Evolutionary conservation across 2,329 filamentous ascomycete species (phyloP).

Genomic region (Hypoxylon sp.): DNA sequence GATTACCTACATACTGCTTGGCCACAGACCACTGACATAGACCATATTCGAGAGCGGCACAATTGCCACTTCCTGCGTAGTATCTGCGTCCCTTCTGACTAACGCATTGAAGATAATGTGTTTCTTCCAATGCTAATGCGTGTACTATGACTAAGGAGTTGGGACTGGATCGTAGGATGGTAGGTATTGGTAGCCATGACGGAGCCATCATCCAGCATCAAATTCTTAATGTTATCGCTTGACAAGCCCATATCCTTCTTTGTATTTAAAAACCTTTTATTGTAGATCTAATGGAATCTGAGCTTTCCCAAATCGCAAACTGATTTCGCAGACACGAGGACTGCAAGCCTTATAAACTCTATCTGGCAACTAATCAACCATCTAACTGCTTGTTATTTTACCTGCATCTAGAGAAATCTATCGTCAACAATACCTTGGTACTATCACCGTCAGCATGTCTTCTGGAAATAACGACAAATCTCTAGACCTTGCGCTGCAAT

Average conservation of each 20-base stretch:
- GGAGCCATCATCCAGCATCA: background rate
- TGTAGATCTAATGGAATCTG: background rate
- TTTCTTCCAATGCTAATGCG: background rate
- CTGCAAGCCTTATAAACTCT: background rate
- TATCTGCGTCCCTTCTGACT: background rate
- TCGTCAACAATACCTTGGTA: background rate
- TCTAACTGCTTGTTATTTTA: background rate
- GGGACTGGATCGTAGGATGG: background rate
- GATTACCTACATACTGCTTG: background rate
- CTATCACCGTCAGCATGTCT: slow-evolving; percentile 7
- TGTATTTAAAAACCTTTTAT: background rate
- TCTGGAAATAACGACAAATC: background rate
- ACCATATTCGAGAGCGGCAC: background rate
- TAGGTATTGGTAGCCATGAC: background rate
- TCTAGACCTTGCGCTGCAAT: background rate
- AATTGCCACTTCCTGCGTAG: background rate
- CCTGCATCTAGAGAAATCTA: background rate
- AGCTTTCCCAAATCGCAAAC: background rate
- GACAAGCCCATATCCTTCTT: background rate
- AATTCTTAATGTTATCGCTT: background rate
- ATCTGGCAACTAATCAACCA: background rate
- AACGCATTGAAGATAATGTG: background rate
- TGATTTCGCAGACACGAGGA: background rate
- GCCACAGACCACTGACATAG: background rate
- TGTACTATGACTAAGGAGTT: slow-evolving; percentile 1